Evolutionary conservation across 768 basidiomycete species (phyloP).

Genomic region (Clitopilus hobsonii): DNA sequence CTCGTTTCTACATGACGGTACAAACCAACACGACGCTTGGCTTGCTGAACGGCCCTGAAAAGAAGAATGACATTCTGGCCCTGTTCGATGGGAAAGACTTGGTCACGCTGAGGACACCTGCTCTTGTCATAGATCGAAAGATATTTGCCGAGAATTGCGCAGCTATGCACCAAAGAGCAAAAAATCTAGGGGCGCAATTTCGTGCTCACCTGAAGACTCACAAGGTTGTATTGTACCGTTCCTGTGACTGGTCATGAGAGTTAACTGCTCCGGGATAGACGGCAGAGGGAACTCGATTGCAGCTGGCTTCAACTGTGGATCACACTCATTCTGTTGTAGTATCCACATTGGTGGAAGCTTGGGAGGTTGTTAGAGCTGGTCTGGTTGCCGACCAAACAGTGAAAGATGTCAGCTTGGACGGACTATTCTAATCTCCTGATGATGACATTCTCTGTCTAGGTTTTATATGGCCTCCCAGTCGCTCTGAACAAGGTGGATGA

Average conservation of each 20-base stretch:
- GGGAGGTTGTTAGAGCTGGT: constrained; percentile 64
- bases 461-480: constrained; percentile 78
- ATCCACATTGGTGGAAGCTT: constrained; percentile 82
- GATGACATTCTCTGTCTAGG: constrained; percentile 32
- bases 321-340: constrained; percentile 63
- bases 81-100: constrained; percentile 58
- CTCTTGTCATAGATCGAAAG: constrained; percentile 70
- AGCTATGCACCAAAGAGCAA: constrained; percentile 63
- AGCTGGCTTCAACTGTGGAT: constrained; percentile 51
- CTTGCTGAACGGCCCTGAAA: constrained; percentile 31
- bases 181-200: constrained; percentile 65
- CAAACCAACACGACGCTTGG: constrained; percentile 46
- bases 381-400: constrained; percentile 68
- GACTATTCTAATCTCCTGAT: not conserved
- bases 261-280: constrained; percentile 41
- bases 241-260: not conserved
- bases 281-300: constrained; percentile 66
- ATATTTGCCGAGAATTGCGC: constrained; percentile 72
- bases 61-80: constrained; percentile 44
- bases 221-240: constrained; percentile 43
- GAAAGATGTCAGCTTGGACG: constrained; percentile 57
- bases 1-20: constrained; percentile 7
- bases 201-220: constrained; percentile 85
- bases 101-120: constrained; percentile 65
- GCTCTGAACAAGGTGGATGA: constrained; percentile 68